Base-by-base conservation (phyloP, 2,329 filamentous ascomycete species). In the Aspergillus latus region DNA sequence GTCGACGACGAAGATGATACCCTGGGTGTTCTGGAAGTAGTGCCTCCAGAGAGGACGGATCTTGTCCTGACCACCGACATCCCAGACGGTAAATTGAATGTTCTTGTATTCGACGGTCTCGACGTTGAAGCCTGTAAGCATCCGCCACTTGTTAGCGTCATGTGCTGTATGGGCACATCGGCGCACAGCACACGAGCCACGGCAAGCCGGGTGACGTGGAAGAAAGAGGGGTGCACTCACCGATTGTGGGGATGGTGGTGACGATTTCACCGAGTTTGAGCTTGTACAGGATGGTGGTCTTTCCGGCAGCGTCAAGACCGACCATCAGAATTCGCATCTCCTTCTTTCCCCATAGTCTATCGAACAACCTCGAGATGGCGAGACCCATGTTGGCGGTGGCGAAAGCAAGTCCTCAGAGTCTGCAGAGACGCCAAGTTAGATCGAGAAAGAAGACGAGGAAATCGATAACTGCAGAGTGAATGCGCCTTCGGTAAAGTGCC, bases 241-340 rank as follows among this genome's bases (percentile, higher is more conserved):
- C 94, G 74, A 97, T 96, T 74, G 94, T 99, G 68, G 94, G 94
- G 74, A 99, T 99, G 68, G 94, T 99, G 74, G 94, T 97, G 77
- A 97, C 94, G 76, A 96, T 94, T 84, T 97, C 75, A 76, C 94
- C 93, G 74, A 99, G 90, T 87, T 99, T 99, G 78, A 99, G 88
- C 86, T 99, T 99, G 84, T 99, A 99, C 69, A 99, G 88, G 75
- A 99, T 99, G 71, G 94, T 99, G 74, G 94, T 99, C 87, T 99
- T 99, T 89, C 94, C 94, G 78, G 94, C 94, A 72, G 94, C 94
- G 80, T 99, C 94, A 73, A 99, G 88, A 86, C 94, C 94, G 71
- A 99, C 92, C 94, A 99, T 99, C 80, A 99, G 80, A 83, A 99
- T 97, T 84, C 94, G 88, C 94, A 99, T 99, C 87, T 99, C 94